Evolutionary conservation across 805 yeast species (phyloP).

Genomic region (Candida insectalens): DNA sequence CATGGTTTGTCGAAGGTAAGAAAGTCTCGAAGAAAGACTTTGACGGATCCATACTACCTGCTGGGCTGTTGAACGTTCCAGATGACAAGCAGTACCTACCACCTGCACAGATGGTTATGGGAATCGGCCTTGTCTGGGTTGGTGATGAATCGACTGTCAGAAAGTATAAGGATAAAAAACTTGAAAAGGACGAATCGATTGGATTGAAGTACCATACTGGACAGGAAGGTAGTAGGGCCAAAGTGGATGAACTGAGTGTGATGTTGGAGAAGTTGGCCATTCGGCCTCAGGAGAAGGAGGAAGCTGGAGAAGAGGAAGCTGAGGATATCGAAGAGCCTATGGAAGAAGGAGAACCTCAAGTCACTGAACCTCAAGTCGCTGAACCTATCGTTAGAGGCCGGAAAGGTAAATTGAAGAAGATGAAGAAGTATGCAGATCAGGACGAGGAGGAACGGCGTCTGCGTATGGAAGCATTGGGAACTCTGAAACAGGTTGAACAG

Average conservation of each 20-base stretch:
- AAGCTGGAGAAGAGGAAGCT: slow-evolving; percentile 4
- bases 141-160: slow-evolving; percentile 43
- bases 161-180: slow-evolving; percentile 21
- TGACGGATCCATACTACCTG: slow-evolving; percentile 42
- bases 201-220: slow-evolving; percentile 21
- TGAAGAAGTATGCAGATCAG: slow-evolving; percentile 79
- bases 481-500: slow-evolving; percentile 49
- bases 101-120: slow-evolving; percentile 82
- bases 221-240: slow-evolving; percentile 15
- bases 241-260: slow-evolving; percentile 20
- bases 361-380: slow-evolving; percentile 9
- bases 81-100: slow-evolving; percentile 53
- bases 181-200: slow-evolving; percentile 19
- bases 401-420: slow-evolving; percentile 74
- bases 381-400: slow-evolving; percentile 58
- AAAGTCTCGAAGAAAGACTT: slow-evolving; percentile 64
- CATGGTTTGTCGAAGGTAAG: slow-evolving; percentile 74
- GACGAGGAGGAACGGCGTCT: slow-evolving; percentile 78
- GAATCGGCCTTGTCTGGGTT: slow-evolving; percentile 73
- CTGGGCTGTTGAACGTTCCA: slow-evolving; percentile 51
- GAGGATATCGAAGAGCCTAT: background rate
- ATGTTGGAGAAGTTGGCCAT: slow-evolving; percentile 21
- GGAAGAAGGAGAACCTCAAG: background rate
- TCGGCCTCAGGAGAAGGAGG: slow-evolving; percentile 5
- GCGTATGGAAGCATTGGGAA: slow-evolving; percentile 78